Conservation (phyloP, 805 yeast genomes). For the Barnettozyma salicaria region DNA sequence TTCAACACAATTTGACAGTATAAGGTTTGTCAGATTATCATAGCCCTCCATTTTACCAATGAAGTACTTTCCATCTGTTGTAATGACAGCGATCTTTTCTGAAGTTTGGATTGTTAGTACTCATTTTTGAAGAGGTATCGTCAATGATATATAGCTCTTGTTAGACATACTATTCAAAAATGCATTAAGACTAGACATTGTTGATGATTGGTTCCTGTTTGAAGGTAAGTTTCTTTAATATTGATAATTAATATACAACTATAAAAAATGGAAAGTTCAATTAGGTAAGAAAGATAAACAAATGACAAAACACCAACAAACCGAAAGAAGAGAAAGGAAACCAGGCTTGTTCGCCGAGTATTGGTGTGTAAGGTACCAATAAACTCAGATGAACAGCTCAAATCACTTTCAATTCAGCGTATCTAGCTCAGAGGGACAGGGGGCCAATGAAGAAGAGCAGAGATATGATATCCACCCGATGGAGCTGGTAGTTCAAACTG, state of each 20-base stretch:
- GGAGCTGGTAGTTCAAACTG: conserved; percentile 51
- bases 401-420: conserved; percentile 17
- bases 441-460: not conserved
- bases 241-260: not conserved
- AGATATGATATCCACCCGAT: conserved; percentile 45
- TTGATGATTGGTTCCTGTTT: not conserved
- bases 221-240: not conserved
- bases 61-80: conserved; percentile 50
- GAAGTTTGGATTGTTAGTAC: conserved; percentile 14
- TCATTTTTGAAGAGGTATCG: no score
- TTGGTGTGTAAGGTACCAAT: no score
- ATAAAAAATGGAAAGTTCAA: not conserved
- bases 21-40: conserved; percentile 58
- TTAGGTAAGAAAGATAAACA: no score
- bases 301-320: no score
- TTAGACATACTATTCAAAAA: conserved; percentile 20
- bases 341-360: no score
- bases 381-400: not conserved
- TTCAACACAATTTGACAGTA: conserved; percentile 47
- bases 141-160: rapidly evolving
- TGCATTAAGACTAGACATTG: conserved; percentile 21
- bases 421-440: not conserved
- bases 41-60: conserved; percentile 50
- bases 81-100: conserved; percentile 49
- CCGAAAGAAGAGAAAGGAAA: no score